Base-by-base conservation (phyloP, 2,329 filamentous ascomycete species). In the Aspergillus vadensis region DNA sequence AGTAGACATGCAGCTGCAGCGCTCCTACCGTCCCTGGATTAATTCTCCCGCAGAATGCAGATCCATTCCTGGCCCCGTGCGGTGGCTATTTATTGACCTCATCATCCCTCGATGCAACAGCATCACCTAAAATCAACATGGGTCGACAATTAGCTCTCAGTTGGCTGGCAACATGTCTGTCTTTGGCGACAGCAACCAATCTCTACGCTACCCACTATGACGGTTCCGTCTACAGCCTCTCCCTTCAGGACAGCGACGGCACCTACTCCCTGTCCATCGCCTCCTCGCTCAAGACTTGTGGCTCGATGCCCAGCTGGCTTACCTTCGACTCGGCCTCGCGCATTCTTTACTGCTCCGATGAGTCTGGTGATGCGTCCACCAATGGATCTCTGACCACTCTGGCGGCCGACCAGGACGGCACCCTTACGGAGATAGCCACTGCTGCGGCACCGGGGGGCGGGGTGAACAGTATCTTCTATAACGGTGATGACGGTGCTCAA, bases 151-250 rank as follows among this genome's bases (percentile, higher is more conserved):
- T 9, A 4, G 9, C 9, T 15, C 39, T 17, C 23, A 21, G 23
- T 15, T 44, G 30, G 12, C 39, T 43, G 21, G 39, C 41, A 39
- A 27, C 51, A 17, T 54, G 56, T 50, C 55, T 58, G 25, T 57
- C 54, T 14, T 17, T 63, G 30, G 50, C 62, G 19, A 47, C 57
- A 10, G 57, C 65, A 6, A 48, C 59, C 43, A 66, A 61, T 23
- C 71, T 80, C 52, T 79, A 73, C 60, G 74, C 75, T 41, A 72
- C 76, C 14, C 77, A 77, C 44, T 80, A 79, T 65, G 60, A 63
- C 17, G 74, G 76, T 9, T 70, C 65, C 9, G 69, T 79, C 43
- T 74, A 74, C 30, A 69, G 74, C 2, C 65, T 79, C 15, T 60
- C 69, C 21, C 67, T 78, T 19, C 17, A 53, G 4, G 61, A 65